A percentile compares a stretch with the other conserved stretches of the same genome.
Evolutionary conservation across 768 basidiomycete species (phyloP).

Genomic region (Hortiboletus flavorubellus): DNA sequence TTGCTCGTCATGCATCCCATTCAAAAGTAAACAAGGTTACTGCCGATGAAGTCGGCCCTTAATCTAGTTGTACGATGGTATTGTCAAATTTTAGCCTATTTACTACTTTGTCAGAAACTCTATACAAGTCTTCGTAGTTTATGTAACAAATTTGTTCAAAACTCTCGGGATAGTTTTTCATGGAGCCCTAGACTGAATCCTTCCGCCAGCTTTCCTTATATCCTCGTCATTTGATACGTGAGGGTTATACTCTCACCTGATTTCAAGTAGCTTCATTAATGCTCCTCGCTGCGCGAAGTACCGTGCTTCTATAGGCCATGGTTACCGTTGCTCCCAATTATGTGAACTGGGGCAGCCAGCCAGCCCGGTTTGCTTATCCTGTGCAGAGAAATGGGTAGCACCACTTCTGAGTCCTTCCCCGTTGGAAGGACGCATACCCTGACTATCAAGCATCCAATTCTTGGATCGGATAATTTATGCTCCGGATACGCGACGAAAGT

Average conservation of each 20-base stretch:
- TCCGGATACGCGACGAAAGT: too few species aligned
- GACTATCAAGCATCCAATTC: background rate
- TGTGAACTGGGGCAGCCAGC: background rate
- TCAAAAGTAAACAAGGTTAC: too few species aligned
- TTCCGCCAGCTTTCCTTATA: background rate
- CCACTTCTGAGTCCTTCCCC: background rate
- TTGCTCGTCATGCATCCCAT: too few species aligned
- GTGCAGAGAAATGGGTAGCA: background rate
- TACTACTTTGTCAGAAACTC: too few species aligned
- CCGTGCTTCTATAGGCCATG: background rate
- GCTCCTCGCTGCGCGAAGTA: background rate
- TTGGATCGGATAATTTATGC: background rate
- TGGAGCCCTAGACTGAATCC: too few species aligned
- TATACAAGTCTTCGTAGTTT: too few species aligned
- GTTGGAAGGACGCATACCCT: too few species aligned
- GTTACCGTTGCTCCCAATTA: background rate
- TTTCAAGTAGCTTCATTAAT: conserved; percentile 4
- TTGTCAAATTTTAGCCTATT: too few species aligned
- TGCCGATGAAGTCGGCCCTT: too few species aligned
- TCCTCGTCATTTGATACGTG: background rate
- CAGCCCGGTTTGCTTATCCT: background rate
- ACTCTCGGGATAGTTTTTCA: too few species aligned
- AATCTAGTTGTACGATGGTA: too few species aligned
- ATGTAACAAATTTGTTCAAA: too few species aligned
- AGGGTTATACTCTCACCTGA: background rate